Base-by-base conservation (phyloP, 768 basidiomycete genomes). In the Termitomyces sp. region DNA sequence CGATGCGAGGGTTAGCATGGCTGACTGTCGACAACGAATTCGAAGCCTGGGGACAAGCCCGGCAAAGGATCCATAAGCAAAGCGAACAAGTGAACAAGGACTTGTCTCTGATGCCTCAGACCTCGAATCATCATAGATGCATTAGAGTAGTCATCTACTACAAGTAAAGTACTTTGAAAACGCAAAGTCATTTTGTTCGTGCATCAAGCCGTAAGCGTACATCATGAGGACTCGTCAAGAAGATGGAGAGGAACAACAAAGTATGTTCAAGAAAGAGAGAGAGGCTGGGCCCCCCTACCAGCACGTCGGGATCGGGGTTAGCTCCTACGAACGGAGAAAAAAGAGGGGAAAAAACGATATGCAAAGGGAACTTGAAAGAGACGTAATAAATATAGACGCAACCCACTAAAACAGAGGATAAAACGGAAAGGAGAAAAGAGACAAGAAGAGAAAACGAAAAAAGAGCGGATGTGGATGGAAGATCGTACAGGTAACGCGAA, bases 321-420 rank as follows among this genome's bases (percentile, higher is more conserved):
- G 4, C 28, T 12, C 44, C 44, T 45, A 46, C 1, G 45, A 24
- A 46, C 1, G 16, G 12, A 24, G 20, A 28, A 44, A 36, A 53
- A 28, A 4, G 4, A 4, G 28, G 28, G 28, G 28, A 28, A 28
- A 28, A 28, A 55, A 55, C 38, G 50, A 57, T 12, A 56, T 55
- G 59, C 32, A 63, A 56, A 64, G 55, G 24, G 49, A 20, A 18
- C n/a, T n/a, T n/a, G 50, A 48, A 59, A 55, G 59, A 55, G 57
- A 64, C 32, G 52, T 51, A 39, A 64, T 64, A 64, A 64, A 64
- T 64, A 64, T 36, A 58, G 42, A 35, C 32, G 57, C n/a, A 55
- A 55, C n/a, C 24, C 56, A 58, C 42, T 20, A 39, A 42, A 49
- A 59, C 51, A 45, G 28, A 50, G 50, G 28, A 52, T 52, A 52